Conservation (phyloP, 2,329 filamentous ascomycete genomes). For the Cucurbitaria berberidis region DNA sequence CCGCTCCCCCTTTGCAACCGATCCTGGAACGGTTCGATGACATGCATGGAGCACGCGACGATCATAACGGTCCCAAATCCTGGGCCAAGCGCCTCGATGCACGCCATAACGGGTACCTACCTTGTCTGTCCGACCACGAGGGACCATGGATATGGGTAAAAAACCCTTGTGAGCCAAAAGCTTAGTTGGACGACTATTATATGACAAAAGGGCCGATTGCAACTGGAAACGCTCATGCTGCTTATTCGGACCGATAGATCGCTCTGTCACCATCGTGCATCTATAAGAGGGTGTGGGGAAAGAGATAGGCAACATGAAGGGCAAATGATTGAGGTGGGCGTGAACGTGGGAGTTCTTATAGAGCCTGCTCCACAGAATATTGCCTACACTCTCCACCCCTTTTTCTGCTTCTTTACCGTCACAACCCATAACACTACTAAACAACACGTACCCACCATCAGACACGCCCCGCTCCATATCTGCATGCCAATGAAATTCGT, state of each 20-base stretch:
- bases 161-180: neutral
- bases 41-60: neutral
- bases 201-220: neutral
- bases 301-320: neutral
- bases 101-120: neutral
- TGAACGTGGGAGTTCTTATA: neutral
- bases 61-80: neutral
- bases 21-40: no score
- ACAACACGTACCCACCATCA: conserved; percentile 38
- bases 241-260: neutral
- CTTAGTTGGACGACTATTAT: neutral
- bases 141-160: neutral
- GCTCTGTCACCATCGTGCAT: neutral
- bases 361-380: neutral
- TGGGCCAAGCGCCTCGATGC: neutral
- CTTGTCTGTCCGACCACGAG: neutral
- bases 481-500: conserved; percentile 42
- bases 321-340: neutral
- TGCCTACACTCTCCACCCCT: conserved; percentile 39
- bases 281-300: neutral
- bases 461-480: conserved; percentile 45
- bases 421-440: conserved; percentile 35
- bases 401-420: conserved; percentile 31
- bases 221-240: neutral
- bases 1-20: no score